Evolutionary conservation across 495 filamentous ascomycete species (phyloP), one percentile per base, ranked within the genome.

Genomic region (Parathielavia appendiculata): DNA sequence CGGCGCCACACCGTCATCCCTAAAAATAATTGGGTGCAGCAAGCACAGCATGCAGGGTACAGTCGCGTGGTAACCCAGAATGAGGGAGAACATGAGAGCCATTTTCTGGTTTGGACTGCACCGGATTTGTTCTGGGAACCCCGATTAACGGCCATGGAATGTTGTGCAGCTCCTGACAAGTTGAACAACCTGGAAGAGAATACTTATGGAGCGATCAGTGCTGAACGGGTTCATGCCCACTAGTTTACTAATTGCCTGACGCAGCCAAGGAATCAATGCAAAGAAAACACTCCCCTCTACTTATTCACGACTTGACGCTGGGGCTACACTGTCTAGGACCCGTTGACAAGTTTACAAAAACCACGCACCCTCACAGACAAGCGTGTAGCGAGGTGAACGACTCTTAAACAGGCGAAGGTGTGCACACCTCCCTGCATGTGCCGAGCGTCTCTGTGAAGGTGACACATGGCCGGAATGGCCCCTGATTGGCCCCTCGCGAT

Each of bases 1-100:
- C 26, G 26, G 38, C 57, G 57, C 57, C 57, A 59, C 57, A 53
- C 49, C 49, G 57, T 54, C 57, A 59, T 46, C 5, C 26, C 57
- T 59, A 53, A 53, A 58, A 59, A 59, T 59, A 59, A 54, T 53
- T 38, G 57, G 57, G 16, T 49, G 39, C 34, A 23, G 11, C 40
- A 34, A 22, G 14, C 38, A n/a, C n/a, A n/a, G n/a, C n/a, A n/a
- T n/a, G n/a, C 20, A 13, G 50, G 11, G 9, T 41, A 22, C 39
- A 50, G n/a, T 23, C 36, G 19, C 20, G 34, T 41, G 41, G 43
- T 17, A 35, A 16, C 11, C 5, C 5, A 11, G 11, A 16, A 11
- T n/a, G 20, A 16, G 16, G 51, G 16, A 41, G 16, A 26, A 26
- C n/a, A 43, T 38, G 20, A 22, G 43, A 56, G 43, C 44, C 54